Evolutionary conservation across 306 rosid genomes (phyloP), one percentile per base, ranked within the genome.

Genomic region (Lithocarpus polystachyus): DNA sequence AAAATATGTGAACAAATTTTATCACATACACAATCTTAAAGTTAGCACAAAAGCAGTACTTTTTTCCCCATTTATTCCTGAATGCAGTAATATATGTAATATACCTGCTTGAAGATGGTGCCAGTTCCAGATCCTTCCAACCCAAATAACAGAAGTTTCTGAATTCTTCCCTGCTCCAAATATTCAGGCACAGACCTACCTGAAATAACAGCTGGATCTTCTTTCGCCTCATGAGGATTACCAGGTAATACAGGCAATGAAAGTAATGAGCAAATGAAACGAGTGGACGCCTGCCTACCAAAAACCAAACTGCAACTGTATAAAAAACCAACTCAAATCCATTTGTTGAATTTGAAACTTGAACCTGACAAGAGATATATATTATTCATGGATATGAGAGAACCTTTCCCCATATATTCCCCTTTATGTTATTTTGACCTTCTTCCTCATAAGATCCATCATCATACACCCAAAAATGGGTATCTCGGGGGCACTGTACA

Each of bases 341-440:
- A 79, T 57, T 24, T 37, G 31, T 77, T 53, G 26, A 48, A 53
- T 83, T 83, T 76, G 76, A 86, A 79, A 68, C 80, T 11, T 73
- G 68, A 78, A 74, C 75, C 73, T 76, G 76, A 85, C 31, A 85
- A 79, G 24, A 74, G 69, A 79, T 57, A 77, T 62, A 83, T 77
- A 55, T 75, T 23, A 57, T 70, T 68, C 82, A 85, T 73, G 55
- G 96, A 81, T 80, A 84, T 85, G 97, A 93, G 79, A 91, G 94
- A 89, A 91, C 98, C 98, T 93, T 93, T 91, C 93, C 98, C 98
- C 98, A 93, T 85, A 93, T 91, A 81, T 93, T 91, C 31, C 98
- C 98, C 57, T 86, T 91, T n/a, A 93, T 93, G 87, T 93, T 93
- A 82, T 93, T 93, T 84, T 93, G 98, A 73, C 98, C 98, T 90